Conservation (phyloP, 2,329 filamentous ascomycete genomes). For the Emergomyces pasteurianus region DNA sequence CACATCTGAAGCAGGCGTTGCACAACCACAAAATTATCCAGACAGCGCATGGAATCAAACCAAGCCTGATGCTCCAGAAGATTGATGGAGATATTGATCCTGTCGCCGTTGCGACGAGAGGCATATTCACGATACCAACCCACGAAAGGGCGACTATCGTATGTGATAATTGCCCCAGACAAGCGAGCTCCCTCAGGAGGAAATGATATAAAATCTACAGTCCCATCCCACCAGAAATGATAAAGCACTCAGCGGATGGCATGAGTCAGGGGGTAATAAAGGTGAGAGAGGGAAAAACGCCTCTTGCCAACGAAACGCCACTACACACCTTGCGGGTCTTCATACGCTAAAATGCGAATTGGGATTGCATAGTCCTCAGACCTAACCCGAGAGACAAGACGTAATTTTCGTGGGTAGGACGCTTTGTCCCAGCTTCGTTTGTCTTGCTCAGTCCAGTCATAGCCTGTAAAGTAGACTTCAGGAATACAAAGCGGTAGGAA, state of each 20-base stretch:
- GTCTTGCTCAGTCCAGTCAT: background rate
- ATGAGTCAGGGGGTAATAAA: background rate
- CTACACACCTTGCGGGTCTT: background rate
- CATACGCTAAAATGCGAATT: background rate
- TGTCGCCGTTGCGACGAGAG: slow-evolving; percentile 1
- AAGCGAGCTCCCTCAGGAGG: background rate
- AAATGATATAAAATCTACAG: slow-evolving; percentile 1
- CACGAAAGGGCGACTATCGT: slow-evolving; percentile 2
- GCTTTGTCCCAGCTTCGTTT: slow-evolving; percentile 2
- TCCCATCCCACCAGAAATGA: background rate
- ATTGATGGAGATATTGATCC: background rate
- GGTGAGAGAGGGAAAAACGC: background rate
- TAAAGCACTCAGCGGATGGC: background rate
- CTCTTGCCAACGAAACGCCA: background rate
- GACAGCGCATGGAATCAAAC: slow-evolving; percentile 1
- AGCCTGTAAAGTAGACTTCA: slow-evolving; percentile 1
- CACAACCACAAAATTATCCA: slow-evolving; percentile 2
- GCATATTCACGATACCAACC: slow-evolving; percentile 5
- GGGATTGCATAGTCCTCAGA: background rate
- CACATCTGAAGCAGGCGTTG: slow-evolving; percentile 3
- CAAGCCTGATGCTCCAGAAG: background rate
- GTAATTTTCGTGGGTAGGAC: background rate
- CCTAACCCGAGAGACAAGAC: background rate
- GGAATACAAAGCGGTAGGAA: background rate
- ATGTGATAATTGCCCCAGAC: slow-evolving; percentile 2